Percentiles rank a stretch among this genome's conserved stretches.
Evolutionary conservation across 306 rosid genomes (phyloP).

Genomic region (Dalbergia oliveri): DNA sequence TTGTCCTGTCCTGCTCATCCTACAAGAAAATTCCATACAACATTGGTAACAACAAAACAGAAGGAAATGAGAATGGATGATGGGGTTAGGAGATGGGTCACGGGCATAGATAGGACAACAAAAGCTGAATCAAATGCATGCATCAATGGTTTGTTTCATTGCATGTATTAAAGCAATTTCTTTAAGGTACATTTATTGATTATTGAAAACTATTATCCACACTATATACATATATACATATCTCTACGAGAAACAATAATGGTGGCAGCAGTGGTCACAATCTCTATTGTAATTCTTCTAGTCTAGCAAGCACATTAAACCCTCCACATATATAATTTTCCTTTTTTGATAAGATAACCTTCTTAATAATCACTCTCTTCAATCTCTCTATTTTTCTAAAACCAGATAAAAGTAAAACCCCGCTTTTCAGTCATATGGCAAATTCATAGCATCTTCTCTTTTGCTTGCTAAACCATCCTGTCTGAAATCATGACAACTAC

Average conservation of each 20-base stretch:
- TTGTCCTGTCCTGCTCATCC: slow-evolving; percentile 60
- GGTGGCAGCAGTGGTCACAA: slow-evolving; percentile 1
- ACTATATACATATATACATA: not conserved
- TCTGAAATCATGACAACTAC: not conserved
- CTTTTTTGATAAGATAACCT: no score
- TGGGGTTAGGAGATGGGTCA: not conserved
- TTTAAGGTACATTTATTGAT: not conserved
- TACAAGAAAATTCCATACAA: slow-evolving; percentile 31
- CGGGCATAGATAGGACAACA: not conserved
- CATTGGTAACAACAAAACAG: slow-evolving; percentile 21
- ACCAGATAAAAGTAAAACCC: not conserved
- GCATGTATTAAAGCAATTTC: not conserved
- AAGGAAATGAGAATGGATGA: not conserved
- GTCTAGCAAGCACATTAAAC: not conserved
- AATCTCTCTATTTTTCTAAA: not conserved
- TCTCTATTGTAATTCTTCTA: not conserved
- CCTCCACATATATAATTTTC: not conserved
- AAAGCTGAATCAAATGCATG: slow-evolving; percentile 1
- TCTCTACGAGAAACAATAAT: not conserved
- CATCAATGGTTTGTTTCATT: not conserved
- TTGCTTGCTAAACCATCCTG: not conserved
- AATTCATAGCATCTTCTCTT: not conserved
- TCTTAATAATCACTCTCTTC: not conserved
- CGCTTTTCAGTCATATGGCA: not conserved
- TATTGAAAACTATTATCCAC: slow-evolving; percentile 4